Evolutionary conservation across 345 rosid genomes (phyloP).

Genomic region (Aurinia saxatilis): DNA sequence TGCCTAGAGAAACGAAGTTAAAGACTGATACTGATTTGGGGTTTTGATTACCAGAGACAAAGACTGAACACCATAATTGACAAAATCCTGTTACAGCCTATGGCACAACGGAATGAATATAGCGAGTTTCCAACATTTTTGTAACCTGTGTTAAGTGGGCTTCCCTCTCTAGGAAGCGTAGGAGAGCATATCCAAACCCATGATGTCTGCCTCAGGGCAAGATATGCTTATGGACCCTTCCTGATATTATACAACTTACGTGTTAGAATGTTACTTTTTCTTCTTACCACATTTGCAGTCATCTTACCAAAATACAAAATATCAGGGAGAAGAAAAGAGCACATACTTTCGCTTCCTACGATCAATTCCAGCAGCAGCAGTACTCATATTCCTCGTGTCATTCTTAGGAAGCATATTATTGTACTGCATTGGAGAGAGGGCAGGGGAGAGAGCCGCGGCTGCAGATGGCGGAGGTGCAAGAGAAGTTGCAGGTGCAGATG

Average conservation of each 20-base stretch:
- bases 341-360: slow-evolving; percentile 84
- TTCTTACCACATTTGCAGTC: background rate
- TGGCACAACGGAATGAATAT: background rate
- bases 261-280: background rate
- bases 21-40: background rate
- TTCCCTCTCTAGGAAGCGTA: background rate
- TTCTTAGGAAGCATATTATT: slow-evolving; percentile 50
- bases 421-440: slow-evolving; percentile 82
- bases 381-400: slow-evolving; percentile 48
- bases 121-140: background rate
- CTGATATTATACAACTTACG: slow-evolving; percentile 10
- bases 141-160: slow-evolving; percentile 11
- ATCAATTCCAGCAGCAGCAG: slow-evolving; percentile 52
- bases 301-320: background rate
- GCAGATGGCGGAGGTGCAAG: slow-evolving; percentile 37
- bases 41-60: background rate
- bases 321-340: slow-evolving; percentile 10
- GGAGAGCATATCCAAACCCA: background rate
- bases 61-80: background rate
- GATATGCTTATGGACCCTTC: slow-evolving; percentile 21
- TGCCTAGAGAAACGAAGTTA: background rate
- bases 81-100: background rate
- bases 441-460: slow-evolving; percentile 52
- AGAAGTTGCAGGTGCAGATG: slow-evolving; percentile 36
- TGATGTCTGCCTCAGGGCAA: slow-evolving; percentile 10